phyloP scores from a whole-genome alignment of 805 yeast genomes.

The Wickerhamiella cacticola region DNA sequence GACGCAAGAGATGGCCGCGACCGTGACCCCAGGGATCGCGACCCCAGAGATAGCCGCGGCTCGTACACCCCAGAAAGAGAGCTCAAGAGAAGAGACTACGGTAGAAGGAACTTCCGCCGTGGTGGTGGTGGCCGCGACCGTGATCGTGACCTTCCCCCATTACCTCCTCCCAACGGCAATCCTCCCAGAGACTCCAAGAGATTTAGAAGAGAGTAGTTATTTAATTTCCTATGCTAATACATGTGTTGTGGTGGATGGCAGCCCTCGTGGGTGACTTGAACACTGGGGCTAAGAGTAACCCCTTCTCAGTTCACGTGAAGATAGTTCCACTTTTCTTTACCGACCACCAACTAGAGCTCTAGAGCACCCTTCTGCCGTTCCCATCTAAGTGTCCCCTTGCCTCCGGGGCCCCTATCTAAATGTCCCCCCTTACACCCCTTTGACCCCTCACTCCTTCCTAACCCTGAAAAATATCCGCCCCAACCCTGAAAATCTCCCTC shows the following conservation, averaged over 20 bases:
- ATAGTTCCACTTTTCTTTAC: background rate
- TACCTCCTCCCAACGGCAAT: background rate
- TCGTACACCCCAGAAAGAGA: too few relatives aligned
- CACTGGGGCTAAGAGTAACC: too few relatives aligned
- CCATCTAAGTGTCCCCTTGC: background rate
- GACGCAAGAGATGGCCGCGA: background rate
- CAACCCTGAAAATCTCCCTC: conserved; percentile 10
- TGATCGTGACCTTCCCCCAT: background rate
- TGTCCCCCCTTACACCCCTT: background rate
- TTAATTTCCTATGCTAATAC: background rate
- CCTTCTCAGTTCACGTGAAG: background rate
- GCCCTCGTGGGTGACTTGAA: background rate
- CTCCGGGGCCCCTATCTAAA: background rate
- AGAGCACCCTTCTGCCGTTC: background rate
- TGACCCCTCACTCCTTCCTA: too few relatives aligned
- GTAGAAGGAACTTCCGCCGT: too few relatives aligned
- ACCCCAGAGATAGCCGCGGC: too few relatives aligned
- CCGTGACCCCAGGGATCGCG: background rate
- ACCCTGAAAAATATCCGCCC: too few relatives aligned
- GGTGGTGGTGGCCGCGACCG: too few relatives aligned
- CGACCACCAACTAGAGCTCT: too few relatives aligned
- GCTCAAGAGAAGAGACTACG: too few relatives aligned
- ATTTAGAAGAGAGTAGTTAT: background rate
- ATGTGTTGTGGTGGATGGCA: background rate
- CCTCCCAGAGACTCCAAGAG: background rate